phyloP scores from a whole-genome alignment of 345 rosid genomes.

The Tarenaya hassleriana region DNA sequence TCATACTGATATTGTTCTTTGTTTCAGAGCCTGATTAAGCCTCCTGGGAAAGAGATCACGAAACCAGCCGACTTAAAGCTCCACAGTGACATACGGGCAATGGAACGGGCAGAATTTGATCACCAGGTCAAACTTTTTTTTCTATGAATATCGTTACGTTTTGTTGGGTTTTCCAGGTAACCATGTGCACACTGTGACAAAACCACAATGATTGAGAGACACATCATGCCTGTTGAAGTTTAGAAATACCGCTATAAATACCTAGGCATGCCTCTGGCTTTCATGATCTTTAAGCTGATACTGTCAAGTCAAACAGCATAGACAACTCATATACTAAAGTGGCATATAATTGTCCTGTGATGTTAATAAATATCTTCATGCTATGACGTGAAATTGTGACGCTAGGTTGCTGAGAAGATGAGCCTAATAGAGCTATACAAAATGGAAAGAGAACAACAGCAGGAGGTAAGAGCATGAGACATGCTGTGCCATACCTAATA shows the following conservation, averaged over 20 bases:
- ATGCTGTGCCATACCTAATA: no score
- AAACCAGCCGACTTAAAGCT: constrained; percentile 65
- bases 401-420: constrained; percentile 75
- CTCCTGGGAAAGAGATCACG: constrained; percentile 70
- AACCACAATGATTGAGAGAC: no score
- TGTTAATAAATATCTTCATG: neutral
- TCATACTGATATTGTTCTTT: no score
- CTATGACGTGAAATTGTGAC: constrained; percentile 6
- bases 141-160: neutral
- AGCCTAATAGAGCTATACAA: constrained; percentile 73
- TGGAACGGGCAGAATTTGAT: constrained; percentile 88
- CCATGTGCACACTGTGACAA: no score
- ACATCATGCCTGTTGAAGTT: no score
- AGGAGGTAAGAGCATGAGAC: constrained; percentile 75
- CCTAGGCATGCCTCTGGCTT: neutral
- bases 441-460: constrained; percentile 83
- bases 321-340: no score
- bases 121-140: constrained; percentile 47
- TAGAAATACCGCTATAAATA: no score
- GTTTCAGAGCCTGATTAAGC: constrained; percentile 55
- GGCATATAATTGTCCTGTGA: no score
- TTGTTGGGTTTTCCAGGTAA: neutral
- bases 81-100: constrained; percentile 67
- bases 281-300: constrained; percentile 3
- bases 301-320: no score